Percentiles rank a stretch among this genome's conserved stretches.
Evolutionary conservation across 2,329 filamentous ascomycete genomes (phyloP).

Genomic region (Neofusicoccum ribis): DNA sequence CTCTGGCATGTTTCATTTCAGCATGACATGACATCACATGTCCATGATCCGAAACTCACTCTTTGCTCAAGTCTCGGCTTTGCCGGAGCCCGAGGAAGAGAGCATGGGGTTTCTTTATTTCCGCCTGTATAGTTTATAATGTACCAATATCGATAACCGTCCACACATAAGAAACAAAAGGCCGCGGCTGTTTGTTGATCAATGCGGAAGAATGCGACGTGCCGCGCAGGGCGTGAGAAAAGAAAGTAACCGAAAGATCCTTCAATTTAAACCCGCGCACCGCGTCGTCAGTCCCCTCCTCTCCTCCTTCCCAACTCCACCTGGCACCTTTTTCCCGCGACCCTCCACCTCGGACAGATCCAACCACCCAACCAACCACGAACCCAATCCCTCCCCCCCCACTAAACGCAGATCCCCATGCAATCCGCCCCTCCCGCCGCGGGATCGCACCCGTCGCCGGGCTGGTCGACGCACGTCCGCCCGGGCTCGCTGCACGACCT

Average conservation of each 20-base stretch:
- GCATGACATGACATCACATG: not conserved
- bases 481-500: conserved; percentile 32
- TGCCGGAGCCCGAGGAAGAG: not conserved
- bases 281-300: too few relatives aligned
- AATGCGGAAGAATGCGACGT: too few relatives aligned
- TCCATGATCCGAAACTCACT: not conserved
- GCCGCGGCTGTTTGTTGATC: not conserved
- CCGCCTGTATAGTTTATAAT: not conserved
- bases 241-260: too few relatives aligned
- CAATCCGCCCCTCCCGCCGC: conserved; percentile 44
- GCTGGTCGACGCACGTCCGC: conserved; percentile 45
- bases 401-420: conserved; percentile 42
- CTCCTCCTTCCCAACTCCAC: too few relatives aligned
- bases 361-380: too few relatives aligned
- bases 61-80: not conserved
- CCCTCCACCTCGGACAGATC: too few relatives aligned
- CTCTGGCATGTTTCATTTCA: not conserved
- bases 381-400: too few relatives aligned
- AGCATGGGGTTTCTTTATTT: not conserved
- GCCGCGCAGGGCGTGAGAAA: too few relatives aligned
- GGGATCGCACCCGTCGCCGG: conserved; percentile 44
- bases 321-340: too few relatives aligned
- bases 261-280: too few relatives aligned
- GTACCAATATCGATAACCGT: not conserved
- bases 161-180: not conserved